Conservation (phyloP, 148 eudicot species). For the Arbutus unedo region DNA sequence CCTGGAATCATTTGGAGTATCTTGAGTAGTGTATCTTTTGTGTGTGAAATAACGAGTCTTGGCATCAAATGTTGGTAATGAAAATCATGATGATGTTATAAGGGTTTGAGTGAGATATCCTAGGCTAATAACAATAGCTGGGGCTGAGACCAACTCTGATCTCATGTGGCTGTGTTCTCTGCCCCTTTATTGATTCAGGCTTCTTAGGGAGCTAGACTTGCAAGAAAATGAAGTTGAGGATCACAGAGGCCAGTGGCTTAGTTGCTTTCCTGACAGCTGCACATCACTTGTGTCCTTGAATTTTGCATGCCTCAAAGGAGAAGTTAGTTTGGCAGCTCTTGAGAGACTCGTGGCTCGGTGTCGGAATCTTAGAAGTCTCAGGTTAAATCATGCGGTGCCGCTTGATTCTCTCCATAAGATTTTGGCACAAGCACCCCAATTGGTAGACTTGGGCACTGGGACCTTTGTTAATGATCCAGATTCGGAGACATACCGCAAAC, state of each 20-base stretch:
- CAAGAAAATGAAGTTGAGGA: constrained; percentile 84
- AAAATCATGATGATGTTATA: background rate
- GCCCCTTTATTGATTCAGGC: constrained; percentile 34
- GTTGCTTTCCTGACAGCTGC: constrained; percentile 75
- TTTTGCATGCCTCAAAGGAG: constrained; percentile 81
- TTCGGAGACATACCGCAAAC: constrained; percentile 46
- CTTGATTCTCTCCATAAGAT: constrained; percentile 56
- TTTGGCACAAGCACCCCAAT: constrained; percentile 58
- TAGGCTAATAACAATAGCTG: background rate
- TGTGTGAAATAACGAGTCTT: background rate
- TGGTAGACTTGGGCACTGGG: constrained; percentile 71
- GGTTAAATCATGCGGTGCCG: constrained; percentile 64
- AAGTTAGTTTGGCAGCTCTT: constrained; percentile 54
- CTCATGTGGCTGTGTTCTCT: background rate
- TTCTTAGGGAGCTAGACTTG: constrained; percentile 72
- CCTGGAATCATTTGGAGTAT: background rate
- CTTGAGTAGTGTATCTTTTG: background rate
- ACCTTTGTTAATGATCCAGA: constrained; percentile 57
- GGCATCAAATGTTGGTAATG: background rate
- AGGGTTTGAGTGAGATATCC: background rate
- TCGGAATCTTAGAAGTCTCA: constrained; percentile 54
- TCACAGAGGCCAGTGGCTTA: constrained; percentile 77
- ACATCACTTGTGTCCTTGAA: constrained; percentile 80
- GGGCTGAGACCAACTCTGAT: background rate
- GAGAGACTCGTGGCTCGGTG: constrained; percentile 71